phyloP scores from a whole-genome alignment of 257 asterid genomes.

The Avicennia marina region DNA sequence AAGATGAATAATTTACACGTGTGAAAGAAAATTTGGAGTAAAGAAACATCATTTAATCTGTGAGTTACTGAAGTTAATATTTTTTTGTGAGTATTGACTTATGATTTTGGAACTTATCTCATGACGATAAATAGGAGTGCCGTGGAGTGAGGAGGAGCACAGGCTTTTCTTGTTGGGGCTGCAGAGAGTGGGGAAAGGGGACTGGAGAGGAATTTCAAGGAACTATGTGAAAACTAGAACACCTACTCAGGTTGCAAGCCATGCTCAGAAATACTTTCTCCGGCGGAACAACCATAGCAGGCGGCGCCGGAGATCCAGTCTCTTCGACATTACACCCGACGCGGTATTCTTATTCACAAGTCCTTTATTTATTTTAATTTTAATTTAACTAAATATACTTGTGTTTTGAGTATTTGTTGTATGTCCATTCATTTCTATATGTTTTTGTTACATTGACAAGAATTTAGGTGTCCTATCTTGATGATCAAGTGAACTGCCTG shows the following conservation, averaged over 20 bases:
- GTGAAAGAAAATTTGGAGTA: not conserved
- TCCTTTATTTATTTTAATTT: not conserved
- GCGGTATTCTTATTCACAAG: conserved; percentile 39
- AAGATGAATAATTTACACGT: not conserved
- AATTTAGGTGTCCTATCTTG: not conserved
- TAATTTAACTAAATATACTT: too few species aligned
- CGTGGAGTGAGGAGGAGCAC: conserved; percentile 98
- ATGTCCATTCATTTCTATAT: too few species aligned
- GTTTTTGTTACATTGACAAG: not conserved
- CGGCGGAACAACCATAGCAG: conserved; percentile 74
- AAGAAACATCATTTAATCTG: too few species aligned
- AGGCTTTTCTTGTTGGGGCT: conserved; percentile 75
- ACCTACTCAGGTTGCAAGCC: conserved; percentile 98
- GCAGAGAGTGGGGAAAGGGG: conserved; percentile 95
- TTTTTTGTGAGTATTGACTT: not conserved
- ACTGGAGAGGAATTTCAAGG: conserved; percentile 98
- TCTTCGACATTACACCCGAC: conserved; percentile 88
- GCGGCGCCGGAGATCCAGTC: conserved; percentile 95
- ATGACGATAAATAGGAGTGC: too few species aligned
- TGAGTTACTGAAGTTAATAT: not conserved
- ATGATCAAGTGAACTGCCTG: not conserved
- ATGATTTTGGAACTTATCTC: not conserved
- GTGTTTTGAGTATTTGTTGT: too few species aligned
- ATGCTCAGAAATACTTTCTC: conserved; percentile 95
- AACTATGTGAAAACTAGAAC: conserved; percentile 90